Conservation (phyloP, 495 filamentous ascomycete species). For the Podospora pseudocomata region DNA sequence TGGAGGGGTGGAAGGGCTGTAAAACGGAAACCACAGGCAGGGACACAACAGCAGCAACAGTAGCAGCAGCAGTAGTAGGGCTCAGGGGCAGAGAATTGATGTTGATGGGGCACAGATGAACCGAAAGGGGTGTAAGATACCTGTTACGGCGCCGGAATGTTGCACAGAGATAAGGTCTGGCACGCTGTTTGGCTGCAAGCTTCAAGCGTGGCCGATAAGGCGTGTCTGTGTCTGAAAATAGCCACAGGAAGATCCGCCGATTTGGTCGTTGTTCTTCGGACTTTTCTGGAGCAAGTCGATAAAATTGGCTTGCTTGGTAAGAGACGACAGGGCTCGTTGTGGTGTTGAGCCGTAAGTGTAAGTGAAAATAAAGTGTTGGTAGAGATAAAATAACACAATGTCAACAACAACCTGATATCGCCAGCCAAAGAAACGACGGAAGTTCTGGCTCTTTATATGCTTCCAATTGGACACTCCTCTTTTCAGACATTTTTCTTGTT, state of each 20-base stretch:
- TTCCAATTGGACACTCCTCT: neutral
- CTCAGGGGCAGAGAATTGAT: no score
- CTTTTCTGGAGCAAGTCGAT: constrained; percentile 12
- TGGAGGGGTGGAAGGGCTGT: no score
- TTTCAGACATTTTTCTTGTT: constrained; percentile 8
- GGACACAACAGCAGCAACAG: constrained; percentile 8
- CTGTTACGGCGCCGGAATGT: constrained; percentile 18
- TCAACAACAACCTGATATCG: neutral
- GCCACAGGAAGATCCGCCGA: constrained; percentile 9
- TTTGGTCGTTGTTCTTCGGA: constrained; percentile 1
- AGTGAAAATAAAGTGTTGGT: neutral
- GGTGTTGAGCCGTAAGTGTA: neutral
- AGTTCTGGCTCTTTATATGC: neutral
- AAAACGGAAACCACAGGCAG: constrained; percentile 2
- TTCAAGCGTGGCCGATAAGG: constrained; percentile 18
- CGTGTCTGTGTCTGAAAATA: constrained; percentile 25
- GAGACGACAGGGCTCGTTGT: neutral
- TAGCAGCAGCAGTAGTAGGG: neutral
- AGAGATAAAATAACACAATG: neutral
- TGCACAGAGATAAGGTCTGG: constrained; percentile 29
- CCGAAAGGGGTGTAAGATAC: constrained; percentile 13
- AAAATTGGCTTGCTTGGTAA: constrained; percentile 9
- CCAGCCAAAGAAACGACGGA: neutral
- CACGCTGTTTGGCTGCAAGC: constrained; percentile 25
- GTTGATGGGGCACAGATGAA: constrained; percentile 1